Percentiles rank a stretch among this genome's conserved stretches.
These are phyloP conservation scores for Leccinum griseonigrum DNA, from an alignment of 1,284 basidiomycete genomes.

Conservation along the genomic window DNA sequence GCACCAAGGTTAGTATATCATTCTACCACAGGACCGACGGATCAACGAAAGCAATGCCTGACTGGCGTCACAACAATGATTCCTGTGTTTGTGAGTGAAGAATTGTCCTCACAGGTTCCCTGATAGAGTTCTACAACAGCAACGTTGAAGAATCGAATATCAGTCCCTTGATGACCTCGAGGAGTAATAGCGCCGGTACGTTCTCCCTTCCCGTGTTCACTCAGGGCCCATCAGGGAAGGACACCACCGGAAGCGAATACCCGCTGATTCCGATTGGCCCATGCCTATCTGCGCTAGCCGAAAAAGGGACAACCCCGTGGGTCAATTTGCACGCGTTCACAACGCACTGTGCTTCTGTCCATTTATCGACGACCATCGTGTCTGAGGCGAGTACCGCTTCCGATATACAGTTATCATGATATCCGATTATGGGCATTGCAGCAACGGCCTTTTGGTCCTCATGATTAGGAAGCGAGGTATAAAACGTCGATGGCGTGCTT, in stretches of 20 bases:
- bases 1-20: neutral
- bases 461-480: constrained; percentile 11
- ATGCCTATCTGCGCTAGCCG: neutral
- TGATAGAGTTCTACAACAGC: neutral
- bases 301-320: neutral
- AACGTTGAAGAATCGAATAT: neutral
- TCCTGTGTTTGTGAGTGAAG: neutral
- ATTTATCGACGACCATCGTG: constrained; percentile 18
- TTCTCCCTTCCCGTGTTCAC: neutral
- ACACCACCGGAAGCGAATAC: constrained; percentile 1
- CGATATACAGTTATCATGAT: constrained; percentile 1
- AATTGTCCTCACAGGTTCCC: neutral
- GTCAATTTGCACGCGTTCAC: constrained; percentile 3
- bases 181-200: constrained; percentile 3
- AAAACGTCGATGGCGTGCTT: constrained; percentile 10
- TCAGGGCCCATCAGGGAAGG: neutral
- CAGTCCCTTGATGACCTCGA: constrained; percentile 17
- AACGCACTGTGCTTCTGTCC: constrained; percentile 1
- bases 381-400: neutral
- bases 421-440: neutral
- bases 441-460: neutral
- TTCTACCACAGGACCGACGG: neutral
- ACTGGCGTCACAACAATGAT: neutral
- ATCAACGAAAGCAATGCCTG: neutral
- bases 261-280: neutral